Evolutionary conservation across 2,329 filamentous ascomycete species (phyloP), one percentile per base, ranked within the genome.

Genomic region (Colletotrichum gloeosporioides): DNA sequence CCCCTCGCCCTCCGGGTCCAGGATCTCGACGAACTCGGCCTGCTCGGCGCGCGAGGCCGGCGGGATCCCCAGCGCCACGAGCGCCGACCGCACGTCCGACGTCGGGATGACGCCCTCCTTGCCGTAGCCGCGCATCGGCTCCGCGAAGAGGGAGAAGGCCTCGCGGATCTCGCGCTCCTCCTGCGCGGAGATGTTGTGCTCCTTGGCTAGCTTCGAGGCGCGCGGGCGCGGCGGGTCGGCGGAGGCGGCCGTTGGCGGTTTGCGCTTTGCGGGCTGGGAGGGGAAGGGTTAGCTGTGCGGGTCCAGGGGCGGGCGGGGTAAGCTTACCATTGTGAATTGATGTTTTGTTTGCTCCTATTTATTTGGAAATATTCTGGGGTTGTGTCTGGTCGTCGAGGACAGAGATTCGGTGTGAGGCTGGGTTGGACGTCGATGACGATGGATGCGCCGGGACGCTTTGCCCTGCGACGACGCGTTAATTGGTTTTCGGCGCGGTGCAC

Each of bases 81-180:
- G 89, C 39, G 93, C 94, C 66, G 93, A 92, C 78, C 93, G 90
- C 78, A 96, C 90, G 82, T 95, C 93, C 80, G 89, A 88, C 6
- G 90, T 92, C 15, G 91, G 90, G 68, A 95, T 90, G 18, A 95
- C 92, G 76, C 93, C 93, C 72, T 93, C 88, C 82, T 95, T 95
- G 8, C 44, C 25, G 59, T 39, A 32, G 68, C 93, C 92, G 25
- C 92, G 89, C 84, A 92, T 92, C 44, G 93, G 92, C 79, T 94
- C 90, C 2, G 93, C 88, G 84, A 99, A 99, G 9, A 99, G 90
- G 27, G 91, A 89, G 84, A 97, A 99, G 16, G 96, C 96, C 85
- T 98, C 96, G 81, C 92, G 93, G 82, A 99, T 98, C 86, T 98
- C 96, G 79, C 91, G 90, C 86, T 99, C 96, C 86, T 98, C 94